phyloP scores from a whole-genome alignment of 2,329 filamentous ascomycete species.

The Colletotrichum sp. region DNA sequence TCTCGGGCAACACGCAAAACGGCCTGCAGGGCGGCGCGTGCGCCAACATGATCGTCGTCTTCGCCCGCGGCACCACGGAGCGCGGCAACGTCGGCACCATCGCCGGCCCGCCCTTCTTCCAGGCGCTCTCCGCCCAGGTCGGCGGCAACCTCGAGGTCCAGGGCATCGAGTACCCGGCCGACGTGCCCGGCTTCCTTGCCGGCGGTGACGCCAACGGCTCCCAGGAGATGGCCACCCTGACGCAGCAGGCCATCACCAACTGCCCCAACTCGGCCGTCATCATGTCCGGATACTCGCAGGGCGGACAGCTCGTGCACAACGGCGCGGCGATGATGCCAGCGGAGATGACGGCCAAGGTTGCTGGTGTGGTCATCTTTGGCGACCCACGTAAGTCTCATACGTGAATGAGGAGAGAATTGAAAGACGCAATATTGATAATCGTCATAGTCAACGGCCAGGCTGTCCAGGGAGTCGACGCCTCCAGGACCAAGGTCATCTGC shows the following conservation, averaged over 20 bases:
- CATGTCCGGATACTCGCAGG: conserved; percentile 52
- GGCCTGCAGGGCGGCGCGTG: conserved; percentile 30
- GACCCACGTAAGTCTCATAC: conserved; percentile 28
- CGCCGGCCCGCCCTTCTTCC: conserved; percentile 56
- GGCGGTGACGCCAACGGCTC: conserved; percentile 50
- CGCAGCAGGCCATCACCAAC: conserved; percentile 36
- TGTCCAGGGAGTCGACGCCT: conserved; percentile 1
- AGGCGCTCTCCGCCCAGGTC: conserved; percentile 44
- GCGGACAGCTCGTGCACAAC: conserved; percentile 45
- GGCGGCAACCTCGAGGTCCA: conserved; percentile 54
- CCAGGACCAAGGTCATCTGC: conserved; percentile 30
- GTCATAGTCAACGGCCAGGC: conserved; percentile 16
- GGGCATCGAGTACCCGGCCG: conserved; percentile 58
- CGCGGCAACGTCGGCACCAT: conserved; percentile 54
- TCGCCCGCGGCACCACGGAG: conserved; percentile 61
- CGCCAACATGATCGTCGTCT: conserved; percentile 56
- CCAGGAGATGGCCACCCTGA: conserved; percentile 38
- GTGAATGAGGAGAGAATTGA: too few species aligned
- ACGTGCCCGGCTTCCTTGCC: conserved; percentile 46
- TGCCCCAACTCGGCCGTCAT: conserved; percentile 52
- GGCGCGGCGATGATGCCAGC: conserved; percentile 40
- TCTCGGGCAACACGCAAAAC: conserved; percentile 16
- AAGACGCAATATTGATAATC: too few species aligned
- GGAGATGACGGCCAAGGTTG: conserved; percentile 33
- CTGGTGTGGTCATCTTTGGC: conserved; percentile 33